These are phyloP conservation scores for Hymenoscyphus fraxineus DNA, from an alignment of 2,329 filamentous ascomycete genomes.

Conservation along the genomic window DNA sequence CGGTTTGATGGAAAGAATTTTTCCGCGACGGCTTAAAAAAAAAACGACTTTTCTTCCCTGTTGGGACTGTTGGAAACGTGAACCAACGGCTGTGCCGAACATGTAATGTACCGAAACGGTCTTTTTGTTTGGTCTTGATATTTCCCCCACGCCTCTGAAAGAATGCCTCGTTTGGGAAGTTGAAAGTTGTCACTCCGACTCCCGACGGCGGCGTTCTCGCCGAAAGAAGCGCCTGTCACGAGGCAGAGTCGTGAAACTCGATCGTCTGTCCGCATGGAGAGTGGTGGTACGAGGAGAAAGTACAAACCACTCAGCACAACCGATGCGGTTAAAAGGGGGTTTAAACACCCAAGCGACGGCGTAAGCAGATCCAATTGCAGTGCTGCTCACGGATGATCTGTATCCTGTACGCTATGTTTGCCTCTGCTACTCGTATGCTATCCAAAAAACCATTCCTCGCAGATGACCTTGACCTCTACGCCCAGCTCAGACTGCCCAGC, in stretches of 20 bases:
- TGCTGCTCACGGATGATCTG: background rate
- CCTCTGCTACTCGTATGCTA: background rate
- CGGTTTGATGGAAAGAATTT: background rate
- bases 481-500: too few relatives aligned
- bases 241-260: background rate
- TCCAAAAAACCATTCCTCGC: background rate
- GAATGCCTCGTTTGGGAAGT: background rate
- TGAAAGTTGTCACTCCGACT: background rate
- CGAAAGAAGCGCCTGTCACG: background rate
- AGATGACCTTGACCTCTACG: background rate
- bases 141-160: background rate
- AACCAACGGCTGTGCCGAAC: background rate
- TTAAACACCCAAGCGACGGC: background rate
- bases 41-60: background rate
- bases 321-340: background rate
- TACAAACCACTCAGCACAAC: background rate
- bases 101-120: background rate
- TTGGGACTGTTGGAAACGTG: background rate
- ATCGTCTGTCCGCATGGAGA: background rate
- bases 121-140: background rate
- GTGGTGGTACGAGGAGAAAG: background rate
- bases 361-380: background rate
- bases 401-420: too few relatives aligned
- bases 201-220: background rate
- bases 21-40: background rate